Percentiles rank a stretch among this genome's conserved stretches.
phyloP scores from a whole-genome alignment of 495 filamentous ascomycete genomes.

The Clohesyomyces aquaticus region DNA sequence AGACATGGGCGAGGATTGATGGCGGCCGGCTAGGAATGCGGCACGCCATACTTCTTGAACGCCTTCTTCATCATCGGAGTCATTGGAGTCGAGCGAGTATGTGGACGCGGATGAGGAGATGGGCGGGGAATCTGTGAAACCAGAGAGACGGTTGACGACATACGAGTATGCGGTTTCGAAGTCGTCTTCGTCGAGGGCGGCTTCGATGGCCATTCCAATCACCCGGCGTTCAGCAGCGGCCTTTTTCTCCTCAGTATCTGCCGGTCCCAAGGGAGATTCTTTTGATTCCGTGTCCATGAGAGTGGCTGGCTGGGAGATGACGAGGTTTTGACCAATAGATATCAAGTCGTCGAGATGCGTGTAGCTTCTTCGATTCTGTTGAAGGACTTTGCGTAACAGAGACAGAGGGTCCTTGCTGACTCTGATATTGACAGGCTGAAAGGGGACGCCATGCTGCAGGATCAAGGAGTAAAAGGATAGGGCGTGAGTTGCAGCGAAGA shows the following conservation, averaged over 20 bases:
- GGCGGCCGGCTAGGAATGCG: constrained; percentile 83
- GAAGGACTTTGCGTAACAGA: constrained; percentile 80
- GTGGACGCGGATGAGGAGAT: constrained; percentile 12
- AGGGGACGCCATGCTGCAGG: constrained; percentile 87
- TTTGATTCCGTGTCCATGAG: constrained; percentile 56
- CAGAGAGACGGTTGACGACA: constrained; percentile 68
- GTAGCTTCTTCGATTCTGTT: constrained; percentile 85
- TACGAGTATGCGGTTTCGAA: constrained; percentile 98
- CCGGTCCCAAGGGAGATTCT: constrained; percentile 42
- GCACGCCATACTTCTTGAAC: constrained; percentile 89
- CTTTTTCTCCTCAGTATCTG: constrained; percentile 40
- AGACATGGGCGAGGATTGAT: constrained; percentile 56
- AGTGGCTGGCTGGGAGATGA: constrained; percentile 43
- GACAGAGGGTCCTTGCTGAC: constrained; percentile 83
- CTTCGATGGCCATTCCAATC: constrained; percentile 84
- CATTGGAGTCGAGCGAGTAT: constrained; percentile 16
- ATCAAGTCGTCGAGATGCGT: constrained; percentile 84
- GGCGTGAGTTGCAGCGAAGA: constrained; percentile 83
- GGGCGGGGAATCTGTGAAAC: constrained; percentile 13
- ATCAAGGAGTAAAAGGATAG: constrained; percentile 87
- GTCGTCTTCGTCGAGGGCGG: constrained; percentile 82
- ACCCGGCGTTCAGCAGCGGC: constrained; percentile 65
- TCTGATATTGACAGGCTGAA: constrained; percentile 86
- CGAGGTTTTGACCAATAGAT: constrained; percentile 74
- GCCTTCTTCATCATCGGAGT: constrained; percentile 16